Evolutionary conservation across 805 yeast species (phyloP).

Genomic region (Wickerhamomyces mucosus): DNA sequence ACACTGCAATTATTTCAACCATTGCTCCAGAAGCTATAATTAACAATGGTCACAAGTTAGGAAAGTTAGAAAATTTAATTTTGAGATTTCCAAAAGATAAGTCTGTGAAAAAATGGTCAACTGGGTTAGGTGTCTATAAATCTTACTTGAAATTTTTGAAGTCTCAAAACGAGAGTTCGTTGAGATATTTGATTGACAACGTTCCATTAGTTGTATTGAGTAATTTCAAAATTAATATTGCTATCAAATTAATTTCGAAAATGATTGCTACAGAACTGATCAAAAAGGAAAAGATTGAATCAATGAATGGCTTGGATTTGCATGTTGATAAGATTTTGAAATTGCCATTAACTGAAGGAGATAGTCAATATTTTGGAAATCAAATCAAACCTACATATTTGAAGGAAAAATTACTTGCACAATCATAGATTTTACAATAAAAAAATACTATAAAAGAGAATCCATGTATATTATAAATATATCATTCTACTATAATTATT

Average conservation of each 20-base stretch:
- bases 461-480: no score
- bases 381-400: no score
- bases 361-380: no score
- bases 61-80: slow-evolving; percentile 27
- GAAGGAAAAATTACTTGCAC: no score
- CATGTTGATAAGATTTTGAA: slow-evolving; percentile 26
- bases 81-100: slow-evolving; percentile 33
- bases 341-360: slow-evolving; percentile 32
- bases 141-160: slow-evolving; percentile 32
- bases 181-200: slow-evolving; percentile 35
- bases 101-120: slow-evolving; percentile 38
- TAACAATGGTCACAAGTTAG: slow-evolving; percentile 27
- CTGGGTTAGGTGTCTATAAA: slow-evolving; percentile 50
- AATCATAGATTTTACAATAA: no score
- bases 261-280: slow-evolving; percentile 25
- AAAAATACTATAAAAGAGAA: no score
- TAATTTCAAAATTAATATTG: slow-evolving; percentile 33
- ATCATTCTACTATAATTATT: no score
- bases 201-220: slow-evolving; percentile 32
- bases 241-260: slow-evolving; percentile 44
- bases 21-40: slow-evolving; percentile 72
- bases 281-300: slow-evolving; percentile 7
- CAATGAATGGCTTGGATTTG: slow-evolving; percentile 9
- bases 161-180: slow-evolving; percentile 12
- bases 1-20: slow-evolving; percentile 37